These are phyloP conservation scores for Phytophthora hibernalis DNA, from an alignment of 352 stramenopile genomes.

Conservation along the genomic window DNA sequence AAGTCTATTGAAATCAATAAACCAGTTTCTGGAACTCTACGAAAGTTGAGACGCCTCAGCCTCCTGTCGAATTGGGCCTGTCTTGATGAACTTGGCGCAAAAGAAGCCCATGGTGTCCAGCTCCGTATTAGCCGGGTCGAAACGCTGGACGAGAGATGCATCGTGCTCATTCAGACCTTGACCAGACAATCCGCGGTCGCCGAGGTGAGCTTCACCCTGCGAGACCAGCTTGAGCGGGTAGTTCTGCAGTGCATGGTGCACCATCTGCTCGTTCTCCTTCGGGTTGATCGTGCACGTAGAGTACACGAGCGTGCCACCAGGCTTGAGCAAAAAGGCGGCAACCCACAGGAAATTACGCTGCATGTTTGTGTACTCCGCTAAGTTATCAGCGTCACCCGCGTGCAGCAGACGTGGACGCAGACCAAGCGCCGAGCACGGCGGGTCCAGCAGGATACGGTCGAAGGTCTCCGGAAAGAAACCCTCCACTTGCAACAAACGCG, in stretches of 20 bases:
- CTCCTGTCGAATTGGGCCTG: conserved; percentile 49
- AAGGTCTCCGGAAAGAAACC: conserved; percentile 94
- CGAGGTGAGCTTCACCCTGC: conserved; percentile 59
- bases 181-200: conserved; percentile 69
- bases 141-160: conserved; percentile 83
- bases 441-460: conserved; percentile 94
- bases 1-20: conserved; percentile 1
- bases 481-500: conserved; percentile 79
- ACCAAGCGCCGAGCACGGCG: conserved; percentile 92
- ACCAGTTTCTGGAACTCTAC: background rate
- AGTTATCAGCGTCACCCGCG: conserved; percentile 68
- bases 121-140: conserved; percentile 81
- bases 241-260: conserved; percentile 87
- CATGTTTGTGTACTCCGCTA: conserved; percentile 86
- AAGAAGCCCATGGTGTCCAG: conserved; percentile 96
- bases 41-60: background rate
- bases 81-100: conserved; percentile 93
- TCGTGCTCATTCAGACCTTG: conserved; percentile 81
- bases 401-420: conserved; percentile 92
- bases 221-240: conserved; percentile 87
- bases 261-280: conserved; percentile 94
- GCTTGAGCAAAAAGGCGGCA: conserved; percentile 91
- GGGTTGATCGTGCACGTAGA: conserved; percentile 96
- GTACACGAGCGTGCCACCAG: conserved; percentile 93
- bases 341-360: conserved; percentile 91